Conservation (phyloP, 495 filamentous ascomycete species). For the Aspergillus bertholletiae region DNA sequence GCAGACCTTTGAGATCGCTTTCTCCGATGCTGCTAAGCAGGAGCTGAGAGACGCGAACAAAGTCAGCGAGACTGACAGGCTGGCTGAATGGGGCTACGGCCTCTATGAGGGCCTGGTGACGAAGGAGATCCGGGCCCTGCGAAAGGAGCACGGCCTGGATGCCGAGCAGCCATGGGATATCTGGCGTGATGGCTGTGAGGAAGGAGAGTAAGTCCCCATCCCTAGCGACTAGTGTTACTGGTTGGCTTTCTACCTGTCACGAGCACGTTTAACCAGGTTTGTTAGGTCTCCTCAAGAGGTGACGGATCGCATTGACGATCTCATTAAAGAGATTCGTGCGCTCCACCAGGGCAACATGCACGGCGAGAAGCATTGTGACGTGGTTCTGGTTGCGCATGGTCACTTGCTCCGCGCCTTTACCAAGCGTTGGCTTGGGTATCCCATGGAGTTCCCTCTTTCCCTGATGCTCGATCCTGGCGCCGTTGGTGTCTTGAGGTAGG, state of each 20-base stretch:
- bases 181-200: constrained; percentile 76
- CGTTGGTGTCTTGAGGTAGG: constrained; percentile 65
- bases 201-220: constrained; percentile 38
- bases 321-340: constrained; percentile 63
- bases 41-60: constrained; percentile 21
- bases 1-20: constrained; percentile 70
- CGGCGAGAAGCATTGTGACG: constrained; percentile 48
- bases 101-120: constrained; percentile 77
- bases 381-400: constrained; percentile 69
- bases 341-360: constrained; percentile 45
- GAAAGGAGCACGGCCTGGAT: constrained; percentile 59
- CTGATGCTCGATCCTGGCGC: constrained; percentile 75
- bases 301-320: constrained; percentile 57
- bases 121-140: constrained; percentile 56
- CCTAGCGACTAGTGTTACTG: not conserved
- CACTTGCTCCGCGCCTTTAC: constrained; percentile 76
- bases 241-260: no score
- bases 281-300: constrained; percentile 53
- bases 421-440: constrained; percentile 71
- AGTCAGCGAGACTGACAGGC: constrained; percentile 59
- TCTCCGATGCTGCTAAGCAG: constrained; percentile 36
- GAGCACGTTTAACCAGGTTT: no score
- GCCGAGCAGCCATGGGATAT: constrained; percentile 64
- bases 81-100: constrained; percentile 88
- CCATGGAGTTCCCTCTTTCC: constrained; percentile 58